Evolutionary conservation across 1,284 basidiomycete species (phyloP).

Genomic region (Apiotrichum laibachii): DNA sequence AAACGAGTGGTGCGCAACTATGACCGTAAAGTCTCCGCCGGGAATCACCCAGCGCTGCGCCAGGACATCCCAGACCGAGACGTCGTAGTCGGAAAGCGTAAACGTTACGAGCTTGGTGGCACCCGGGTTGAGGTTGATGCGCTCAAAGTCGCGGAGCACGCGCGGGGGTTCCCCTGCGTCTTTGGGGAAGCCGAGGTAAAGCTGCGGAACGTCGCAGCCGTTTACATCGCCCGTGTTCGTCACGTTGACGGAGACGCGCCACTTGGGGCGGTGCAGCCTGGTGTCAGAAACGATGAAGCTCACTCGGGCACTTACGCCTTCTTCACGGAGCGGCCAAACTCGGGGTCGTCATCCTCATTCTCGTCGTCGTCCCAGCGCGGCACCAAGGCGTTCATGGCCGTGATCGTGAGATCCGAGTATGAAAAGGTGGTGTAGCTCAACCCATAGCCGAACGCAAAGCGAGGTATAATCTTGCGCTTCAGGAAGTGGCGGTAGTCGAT

Average conservation of each 20-base stretch:
- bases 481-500: conserved; percentile 80
- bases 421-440: conserved; percentile 77
- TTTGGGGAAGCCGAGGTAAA: conserved; percentile 50
- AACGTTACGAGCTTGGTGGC: conserved; percentile 40
- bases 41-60: conserved; percentile 50
- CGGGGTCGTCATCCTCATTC: background rate
- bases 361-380: background rate
- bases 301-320: background rate
- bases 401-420: conserved; percentile 49
- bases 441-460: conserved; percentile 77
- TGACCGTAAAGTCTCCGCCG: conserved; percentile 43
- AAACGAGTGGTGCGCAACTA: conserved; percentile 29
- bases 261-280: conserved; percentile 45
- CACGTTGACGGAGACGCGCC: conserved; percentile 49
- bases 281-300: background rate
- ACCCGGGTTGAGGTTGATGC: conserved; percentile 46
- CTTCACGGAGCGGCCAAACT: background rate
- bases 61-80: conserved; percentile 52
- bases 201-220: conserved; percentile 52
- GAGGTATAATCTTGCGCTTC: conserved; percentile 59
- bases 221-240: conserved; percentile 52
- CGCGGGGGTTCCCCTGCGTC: conserved; percentile 48
- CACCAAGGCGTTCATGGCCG: no score
- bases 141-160: conserved; percentile 47
- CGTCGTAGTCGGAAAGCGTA: conserved; percentile 48